Evolutionary conservation across 768 basidiomycete genomes (phyloP).

Genomic region (Collybiopsis luxurians): DNA sequence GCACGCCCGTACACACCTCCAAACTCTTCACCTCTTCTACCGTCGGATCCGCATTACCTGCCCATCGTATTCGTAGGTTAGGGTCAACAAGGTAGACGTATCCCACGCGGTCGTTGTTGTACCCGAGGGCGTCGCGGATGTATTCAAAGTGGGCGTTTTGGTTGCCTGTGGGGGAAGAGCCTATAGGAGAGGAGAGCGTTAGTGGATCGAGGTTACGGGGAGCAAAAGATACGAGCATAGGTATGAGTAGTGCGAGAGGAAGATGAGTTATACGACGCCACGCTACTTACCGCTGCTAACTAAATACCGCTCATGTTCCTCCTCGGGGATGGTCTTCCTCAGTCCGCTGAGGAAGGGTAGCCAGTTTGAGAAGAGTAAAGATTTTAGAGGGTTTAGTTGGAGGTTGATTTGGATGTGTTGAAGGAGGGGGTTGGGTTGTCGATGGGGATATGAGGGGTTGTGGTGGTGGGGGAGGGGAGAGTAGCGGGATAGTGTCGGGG

Average conservation of each 20-base stretch:
- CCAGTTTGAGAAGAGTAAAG: slow-evolving; percentile 66
- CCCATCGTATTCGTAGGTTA: slow-evolving; percentile 87
- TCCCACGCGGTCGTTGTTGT: slow-evolving; percentile 87
- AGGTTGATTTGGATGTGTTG: slow-evolving; percentile 86
- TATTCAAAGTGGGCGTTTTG: slow-evolving; percentile 60
- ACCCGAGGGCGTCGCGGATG: slow-evolving; percentile 78
- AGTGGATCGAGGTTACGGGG: too few relatives aligned
- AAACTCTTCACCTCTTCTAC: slow-evolving; percentile 68
- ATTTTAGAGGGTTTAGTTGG: slow-evolving; percentile 92
- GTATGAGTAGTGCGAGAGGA: too few relatives aligned
- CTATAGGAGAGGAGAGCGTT: too few relatives aligned
- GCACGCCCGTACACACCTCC: slow-evolving; percentile 64
- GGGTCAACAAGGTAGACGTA: slow-evolving; percentile 91
- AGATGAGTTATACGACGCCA: too few relatives aligned
- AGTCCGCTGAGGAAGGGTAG: slow-evolving; percentile 72
- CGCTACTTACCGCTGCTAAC: slow-evolving; percentile 29
- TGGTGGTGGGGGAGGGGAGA: slow-evolving; percentile 46
- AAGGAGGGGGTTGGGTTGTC: slow-evolving; percentile 50
- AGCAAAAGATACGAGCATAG: too few relatives aligned
- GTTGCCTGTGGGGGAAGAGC: too few relatives aligned
- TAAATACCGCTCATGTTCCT: slow-evolving; percentile 69
- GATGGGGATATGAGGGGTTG: too few relatives aligned
- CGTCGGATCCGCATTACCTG: slow-evolving; percentile 83
- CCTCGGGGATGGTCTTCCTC: slow-evolving; percentile 58
- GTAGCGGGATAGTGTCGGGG: slow-evolving; percentile 53